Conservation (phyloP, 2,329 filamentous ascomycete genomes). For the Paecilomyces dactylethromorphus region DNA sequence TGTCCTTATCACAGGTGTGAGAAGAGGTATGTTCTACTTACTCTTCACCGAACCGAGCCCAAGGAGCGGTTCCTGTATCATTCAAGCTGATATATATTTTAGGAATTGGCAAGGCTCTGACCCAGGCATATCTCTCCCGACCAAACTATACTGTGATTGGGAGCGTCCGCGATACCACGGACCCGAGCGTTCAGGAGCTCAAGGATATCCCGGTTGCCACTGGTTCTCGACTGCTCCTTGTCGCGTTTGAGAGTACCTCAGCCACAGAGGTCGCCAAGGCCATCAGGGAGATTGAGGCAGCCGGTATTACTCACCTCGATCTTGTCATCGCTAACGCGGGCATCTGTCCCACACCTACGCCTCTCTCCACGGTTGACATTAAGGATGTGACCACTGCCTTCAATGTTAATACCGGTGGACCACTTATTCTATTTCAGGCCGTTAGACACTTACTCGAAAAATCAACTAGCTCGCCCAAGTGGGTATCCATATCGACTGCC, state of each 20-base stretch:
- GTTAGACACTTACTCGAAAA: slow-evolving; percentile 7
- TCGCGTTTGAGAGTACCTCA: slow-evolving; percentile 37
- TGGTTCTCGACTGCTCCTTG: slow-evolving; percentile 32
- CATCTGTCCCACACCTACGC: slow-evolving; percentile 18
- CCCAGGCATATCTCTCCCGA: slow-evolving; percentile 2
- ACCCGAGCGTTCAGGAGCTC: background rate
- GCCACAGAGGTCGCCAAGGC: slow-evolving; percentile 28
- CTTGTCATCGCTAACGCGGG: slow-evolving; percentile 50
- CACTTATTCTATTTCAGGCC: slow-evolving; percentile 13
- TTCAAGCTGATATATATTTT: background rate
- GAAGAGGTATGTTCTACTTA: background rate
- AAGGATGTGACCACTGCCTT: slow-evolving; percentile 20
- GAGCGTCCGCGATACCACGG: background rate
- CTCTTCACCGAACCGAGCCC: background rate
- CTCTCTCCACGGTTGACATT: slow-evolving; percentile 8
- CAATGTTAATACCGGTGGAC: slow-evolving; percentile 29
- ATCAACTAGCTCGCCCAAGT: slow-evolving; percentile 6
- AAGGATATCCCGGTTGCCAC: slow-evolving; percentile 26
- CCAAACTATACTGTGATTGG: slow-evolving; percentile 4
- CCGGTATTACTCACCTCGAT: slow-evolving; percentile 40
- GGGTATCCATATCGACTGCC: slow-evolving; percentile 10
- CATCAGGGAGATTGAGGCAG: slow-evolving; percentile 19
- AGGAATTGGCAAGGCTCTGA: background rate
- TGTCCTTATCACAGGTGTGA: background rate
- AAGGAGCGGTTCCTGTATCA: background rate